Evolutionary conservation across 164 flowering plant species (phyloP), one percentile per base, ranked within the genome.

Genomic region (Hamamelis virginiana): DNA sequence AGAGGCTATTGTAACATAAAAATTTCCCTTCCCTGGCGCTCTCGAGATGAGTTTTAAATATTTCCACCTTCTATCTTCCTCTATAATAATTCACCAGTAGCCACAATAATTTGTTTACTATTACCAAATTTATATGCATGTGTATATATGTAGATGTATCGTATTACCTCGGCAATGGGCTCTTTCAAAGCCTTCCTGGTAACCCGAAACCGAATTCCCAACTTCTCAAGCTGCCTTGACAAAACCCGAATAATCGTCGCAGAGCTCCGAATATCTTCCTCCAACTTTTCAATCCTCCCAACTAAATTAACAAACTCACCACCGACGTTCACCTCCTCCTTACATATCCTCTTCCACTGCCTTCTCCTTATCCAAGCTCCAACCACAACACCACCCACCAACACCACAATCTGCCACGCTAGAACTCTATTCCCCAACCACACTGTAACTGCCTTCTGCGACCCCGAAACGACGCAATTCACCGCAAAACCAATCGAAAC

Each of bases 171-270:
- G 28, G 87, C 70, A 56, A 92, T 89, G 41, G 97, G 96, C 10
- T 84, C 88, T 72, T 90, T 96, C 74, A 91, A 59, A 66, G 96
- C 44, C 85, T 85, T 92, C 75, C 94, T 80, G 0, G 90, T 81
- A 65, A 90, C 84, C 73, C 98, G 81, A 79, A 95, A 91, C 81
- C 98, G 77, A 75, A 91, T 89, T 47, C 97, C 96, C 80, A 95
- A 72, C 76, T 95, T 92, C 90, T 92, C 99, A 67, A 92, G 87
- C 87, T 91, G 97, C 81, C 96, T 83, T 13, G 96, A 87, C 80
- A 92, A 68, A 50, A 78, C 89, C 83, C 88, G 71, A 57, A 90
- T 66, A 9, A 91, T 76, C 0, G 86, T 80, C 0, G 80, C 82
- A 5, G 91, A 78, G 70, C 87, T 87, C 76, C 76, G 74, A 72